Evolutionary conservation across 805 yeast genomes (phyloP), one percentile per base, ranked within the genome.

Genomic region (Cyberlindnera misumaiensis): DNA sequence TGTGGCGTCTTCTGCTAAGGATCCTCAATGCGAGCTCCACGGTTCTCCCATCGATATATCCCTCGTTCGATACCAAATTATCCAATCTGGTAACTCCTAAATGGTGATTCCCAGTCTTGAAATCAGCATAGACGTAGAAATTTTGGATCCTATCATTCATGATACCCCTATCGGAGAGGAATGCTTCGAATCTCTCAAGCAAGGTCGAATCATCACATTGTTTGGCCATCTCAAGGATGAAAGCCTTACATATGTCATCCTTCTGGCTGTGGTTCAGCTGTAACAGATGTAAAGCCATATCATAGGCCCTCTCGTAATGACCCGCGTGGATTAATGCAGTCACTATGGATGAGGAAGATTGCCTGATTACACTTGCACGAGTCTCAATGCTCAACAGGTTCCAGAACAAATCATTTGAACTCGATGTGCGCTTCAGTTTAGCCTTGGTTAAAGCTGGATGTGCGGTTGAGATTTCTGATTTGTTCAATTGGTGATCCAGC

Each of bases 81-180:
- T 44, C 37, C 12, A 48, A 24, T 7, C 48, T 32, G 4, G 30
- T 11, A 4, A 42, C 28, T 2, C 50, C 51, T 8, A 38, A 30
- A 17, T 39, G 24, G 13, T 43, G 41, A 10, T 43, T 31, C 2
- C 35, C 27, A 1, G 46, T 13, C 5, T 35, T 16, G 3, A 50
- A 30, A 22, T 50, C 52, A 10, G 39, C 42, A 31, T 37, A 46
- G 14, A 49, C 43, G 20, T 41, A 40, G n/a, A 32, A 15, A 28
- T 51, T 49, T n/a, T 34, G 32, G 3, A 43, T 11, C 29, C 40
- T 31, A 12, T 41, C 41, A 10, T 20, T 32, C 36, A 41, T 37
- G 15, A 48, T 17, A 2, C 29, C 31, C 4, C 41, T 35, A 1
- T 43, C 42, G 2, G 12, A 16, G 1, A 52, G 27, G 13, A 36